A percentile compares a stretch with the other conserved stretches of the same genome.
Evolutionary conservation across 345 rosid genomes (phyloP).

Genomic region (Excoecaria agallocha): DNA sequence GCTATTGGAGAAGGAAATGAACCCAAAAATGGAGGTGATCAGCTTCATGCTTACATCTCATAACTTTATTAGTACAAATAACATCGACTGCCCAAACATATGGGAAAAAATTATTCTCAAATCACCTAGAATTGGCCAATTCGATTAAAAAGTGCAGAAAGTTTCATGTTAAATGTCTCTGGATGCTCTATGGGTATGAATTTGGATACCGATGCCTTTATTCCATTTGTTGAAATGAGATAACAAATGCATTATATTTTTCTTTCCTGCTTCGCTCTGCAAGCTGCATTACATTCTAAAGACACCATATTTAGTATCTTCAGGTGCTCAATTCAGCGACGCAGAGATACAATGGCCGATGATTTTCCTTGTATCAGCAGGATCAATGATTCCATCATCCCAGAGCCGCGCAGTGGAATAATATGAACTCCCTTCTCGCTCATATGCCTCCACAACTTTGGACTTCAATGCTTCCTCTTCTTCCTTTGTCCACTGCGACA

Average conservation of each 20-base stretch:
- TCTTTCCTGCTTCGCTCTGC: neutral
- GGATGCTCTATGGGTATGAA: neutral
- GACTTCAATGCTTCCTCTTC: constrained; percentile 71
- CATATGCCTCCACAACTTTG: constrained; percentile 72
- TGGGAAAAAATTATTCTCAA: too few relatives aligned
- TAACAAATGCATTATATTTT: neutral
- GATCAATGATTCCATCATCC: constrained; percentile 96
- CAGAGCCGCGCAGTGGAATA: constrained; percentile 91
- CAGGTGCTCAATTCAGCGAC: constrained; percentile 47
- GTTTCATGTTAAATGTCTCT: too few relatives aligned
- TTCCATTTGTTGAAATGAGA: neutral
- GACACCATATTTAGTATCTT: constrained; percentile 77
- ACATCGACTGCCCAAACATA: too few relatives aligned
- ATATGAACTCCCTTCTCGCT: constrained; percentile 75
- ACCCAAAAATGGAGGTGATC: neutral
- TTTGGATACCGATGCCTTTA: neutral
- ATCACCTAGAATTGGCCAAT: too few relatives aligned
- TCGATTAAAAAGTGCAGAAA: too few relatives aligned
- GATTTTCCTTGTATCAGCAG: constrained; percentile 77
- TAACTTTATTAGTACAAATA: too few relatives aligned
- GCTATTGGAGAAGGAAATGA: neutral
- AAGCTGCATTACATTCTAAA: constrained; percentile 67
- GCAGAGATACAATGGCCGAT: constrained; percentile 73
- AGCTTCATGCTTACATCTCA: too few relatives aligned
- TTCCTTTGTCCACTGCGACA: constrained; percentile 68